Evolutionary conservation across 345 rosid species (phyloP), one percentile per base, ranked within the genome.

Genomic region (Citrus medica): DNA sequence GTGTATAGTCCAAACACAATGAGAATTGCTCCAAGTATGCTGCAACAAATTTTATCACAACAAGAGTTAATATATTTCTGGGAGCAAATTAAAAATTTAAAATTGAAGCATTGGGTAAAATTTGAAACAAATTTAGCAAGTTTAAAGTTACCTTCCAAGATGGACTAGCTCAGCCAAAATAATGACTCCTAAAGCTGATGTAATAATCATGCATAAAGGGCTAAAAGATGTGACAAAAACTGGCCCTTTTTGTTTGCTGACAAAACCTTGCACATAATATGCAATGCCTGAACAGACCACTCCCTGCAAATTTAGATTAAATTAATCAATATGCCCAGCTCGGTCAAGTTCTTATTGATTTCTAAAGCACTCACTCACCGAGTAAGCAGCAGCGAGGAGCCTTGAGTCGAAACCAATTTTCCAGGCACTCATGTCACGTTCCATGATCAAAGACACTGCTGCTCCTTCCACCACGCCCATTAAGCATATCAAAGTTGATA

Each of bases 211-310:
- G 78, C 96, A 88, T 13, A 95, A 86, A 53, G 99, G 99, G 79
- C 90, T 90, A 62, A 93, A 95, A 13, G 98, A 83, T 1, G 99
- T 90, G 3, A 88, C 85, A 70, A 95, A 95, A 32, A 95, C 98
- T 1, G 98, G 99, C 8, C 99, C 99, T 76, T 86, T 70, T 72
- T 89, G 87, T 64, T 80, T 90, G 4, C 83, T 86, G 46, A 93
- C 96, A 35, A 91, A 74, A 48, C 89, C 93, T 89, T 95, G 99
- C 69, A 91, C 84, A 69, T 92, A 95, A 72, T 88, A 95, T 5
- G 99, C 98, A 56, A 90, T 70, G 33, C 98, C 98, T 55, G 99
- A 95, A 84, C 99, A 93, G 21, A 93, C 89, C 77, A 93, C 87
- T 67, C 99, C 99, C 99, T 95, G 62, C 63, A 37, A 58, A 35